These are phyloP conservation scores for Thalassiosira oceanica DNA, from an alignment of 352 stramenopile species.

Conservation along the genomic window DNA sequence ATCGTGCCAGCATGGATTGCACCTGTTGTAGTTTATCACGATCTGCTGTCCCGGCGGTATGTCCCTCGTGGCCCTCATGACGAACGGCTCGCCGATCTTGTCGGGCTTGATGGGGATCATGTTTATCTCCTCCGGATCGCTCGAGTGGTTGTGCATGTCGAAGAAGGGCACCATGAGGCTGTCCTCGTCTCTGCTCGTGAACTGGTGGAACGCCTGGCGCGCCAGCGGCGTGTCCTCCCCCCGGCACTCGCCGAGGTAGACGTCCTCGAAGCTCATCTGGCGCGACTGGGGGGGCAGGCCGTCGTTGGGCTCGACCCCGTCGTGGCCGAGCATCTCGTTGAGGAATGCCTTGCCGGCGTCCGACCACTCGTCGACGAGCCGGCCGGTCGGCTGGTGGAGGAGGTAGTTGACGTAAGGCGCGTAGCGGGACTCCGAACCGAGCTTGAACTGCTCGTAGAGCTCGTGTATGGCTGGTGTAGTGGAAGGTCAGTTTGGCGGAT, in stretches of 20 bases:
- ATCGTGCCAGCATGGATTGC: conserved; percentile 38
- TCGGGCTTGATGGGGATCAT: conserved; percentile 43
- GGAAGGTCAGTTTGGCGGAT: no score
- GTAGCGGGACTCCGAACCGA: conserved; percentile 26
- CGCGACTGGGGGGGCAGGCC: conserved; percentile 30
- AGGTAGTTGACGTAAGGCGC: conserved; percentile 49
- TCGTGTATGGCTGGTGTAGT: conserved; percentile 25
- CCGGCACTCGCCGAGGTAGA: conserved; percentile 14
- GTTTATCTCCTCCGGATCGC: conserved; percentile 49
- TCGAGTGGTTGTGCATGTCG: conserved; percentile 57
- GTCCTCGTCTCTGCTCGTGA: conserved; percentile 35
- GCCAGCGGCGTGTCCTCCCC: conserved; percentile 16
- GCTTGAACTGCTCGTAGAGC: conserved; percentile 30
- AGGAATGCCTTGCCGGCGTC: conserved; percentile 27
- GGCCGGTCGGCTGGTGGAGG: conserved; percentile 17
- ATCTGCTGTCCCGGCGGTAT: conserved; percentile 41
- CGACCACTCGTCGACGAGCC: conserved; percentile 38
- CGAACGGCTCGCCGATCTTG: conserved; percentile 21
- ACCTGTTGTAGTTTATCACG: conserved; percentile 52
- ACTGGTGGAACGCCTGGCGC: conserved; percentile 22
- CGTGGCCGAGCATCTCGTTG: no score
- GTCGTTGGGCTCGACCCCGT: conserved; percentile 3
- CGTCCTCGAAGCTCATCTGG: not conserved
- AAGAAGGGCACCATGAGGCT: conserved; percentile 53
- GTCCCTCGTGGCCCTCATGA: conserved; percentile 27